Conservation (phyloP, 2,329 filamentous ascomycete species). For the Epichloe elymi region DNA sequence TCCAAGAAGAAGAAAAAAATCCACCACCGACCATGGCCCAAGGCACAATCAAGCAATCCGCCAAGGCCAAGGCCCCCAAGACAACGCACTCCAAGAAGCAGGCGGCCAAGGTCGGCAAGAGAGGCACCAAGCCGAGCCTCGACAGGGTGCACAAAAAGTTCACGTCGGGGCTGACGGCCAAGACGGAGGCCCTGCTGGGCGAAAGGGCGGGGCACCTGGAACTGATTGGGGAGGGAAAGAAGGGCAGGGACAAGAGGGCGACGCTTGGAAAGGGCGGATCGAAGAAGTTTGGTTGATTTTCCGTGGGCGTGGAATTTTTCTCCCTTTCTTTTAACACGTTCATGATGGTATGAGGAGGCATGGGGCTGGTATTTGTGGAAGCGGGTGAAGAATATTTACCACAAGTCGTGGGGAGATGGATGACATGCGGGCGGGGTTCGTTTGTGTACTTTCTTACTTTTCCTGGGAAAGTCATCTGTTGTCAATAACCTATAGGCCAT, state of each 20-base stretch:
- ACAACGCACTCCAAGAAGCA: slow-evolving; percentile 28
- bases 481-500: no score
- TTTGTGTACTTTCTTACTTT: no score
- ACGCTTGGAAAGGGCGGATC: slow-evolving; percentile 33
- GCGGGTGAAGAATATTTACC: no score
- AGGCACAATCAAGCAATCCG: slow-evolving; percentile 36
- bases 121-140: slow-evolving; percentile 30
- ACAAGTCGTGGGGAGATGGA: no score
- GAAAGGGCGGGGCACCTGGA: slow-evolving; percentile 47
- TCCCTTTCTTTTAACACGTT: no score
- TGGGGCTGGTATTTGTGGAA: no score
- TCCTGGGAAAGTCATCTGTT: no score
- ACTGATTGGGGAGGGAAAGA: slow-evolving; percentile 44
- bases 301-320: no score
- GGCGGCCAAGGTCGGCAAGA: slow-evolving; percentile 35
- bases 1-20: neutral
- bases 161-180: slow-evolving; percentile 37
- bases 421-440: no score
- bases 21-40: slow-evolving; percentile 33
- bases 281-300: slow-evolving; percentile 39
- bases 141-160: slow-evolving; percentile 44
- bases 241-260: slow-evolving; percentile 24
- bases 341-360: no score
- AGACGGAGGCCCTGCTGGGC: slow-evolving; percentile 45
- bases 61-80: slow-evolving; percentile 26